Percentiles rank a stretch among this genome's conserved stretches.
phyloP scores from a whole-genome alignment of 495 filamentous ascomycete genomes.

The Aspergillus haitiensis region DNA sequence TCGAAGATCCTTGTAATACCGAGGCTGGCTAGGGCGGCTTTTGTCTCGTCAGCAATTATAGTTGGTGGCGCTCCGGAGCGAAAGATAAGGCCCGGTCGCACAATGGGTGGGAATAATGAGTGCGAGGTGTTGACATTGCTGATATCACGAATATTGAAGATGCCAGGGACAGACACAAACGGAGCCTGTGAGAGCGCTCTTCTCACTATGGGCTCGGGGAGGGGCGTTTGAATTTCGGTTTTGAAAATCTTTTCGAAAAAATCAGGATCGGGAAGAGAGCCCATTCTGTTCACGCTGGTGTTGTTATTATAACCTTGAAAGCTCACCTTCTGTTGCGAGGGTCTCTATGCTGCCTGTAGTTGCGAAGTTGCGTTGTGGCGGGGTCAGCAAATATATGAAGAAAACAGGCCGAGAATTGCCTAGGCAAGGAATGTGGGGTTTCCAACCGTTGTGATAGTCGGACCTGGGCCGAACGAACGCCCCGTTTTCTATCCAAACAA shows the following conservation, averaged over 20 bases:
- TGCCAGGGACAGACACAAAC: conserved; percentile 53
- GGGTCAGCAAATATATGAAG: no score
- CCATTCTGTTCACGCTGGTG: no score
- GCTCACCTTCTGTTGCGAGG: no score
- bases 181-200: conserved; percentile 44
- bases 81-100: conserved; percentile 49
- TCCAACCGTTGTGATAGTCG: no score
- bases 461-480: no score
- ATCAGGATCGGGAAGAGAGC: neutral
- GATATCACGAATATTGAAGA: conserved; percentile 55
- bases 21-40: conserved; percentile 47
- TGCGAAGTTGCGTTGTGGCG: no score
- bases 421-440: no score
- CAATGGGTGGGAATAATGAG: conserved; percentile 27
- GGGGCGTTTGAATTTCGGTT: conserved; percentile 31
- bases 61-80: conserved; percentile 53
- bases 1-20: conserved; percentile 65
- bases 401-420: no score
- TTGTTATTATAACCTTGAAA: no score
- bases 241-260: conserved; percentile 26
- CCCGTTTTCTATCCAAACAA: no score
- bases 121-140: conserved; percentile 38
- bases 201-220: conserved; percentile 29
- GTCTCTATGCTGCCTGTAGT: no score
- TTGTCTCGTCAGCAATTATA: conserved; percentile 51